A percentile compares a stretch with the other conserved stretches of the same genome.
phyloP scores from a whole-genome alignment of 2,329 filamentous ascomycete genomes.

The Beauveria brongniartii region DNA sequence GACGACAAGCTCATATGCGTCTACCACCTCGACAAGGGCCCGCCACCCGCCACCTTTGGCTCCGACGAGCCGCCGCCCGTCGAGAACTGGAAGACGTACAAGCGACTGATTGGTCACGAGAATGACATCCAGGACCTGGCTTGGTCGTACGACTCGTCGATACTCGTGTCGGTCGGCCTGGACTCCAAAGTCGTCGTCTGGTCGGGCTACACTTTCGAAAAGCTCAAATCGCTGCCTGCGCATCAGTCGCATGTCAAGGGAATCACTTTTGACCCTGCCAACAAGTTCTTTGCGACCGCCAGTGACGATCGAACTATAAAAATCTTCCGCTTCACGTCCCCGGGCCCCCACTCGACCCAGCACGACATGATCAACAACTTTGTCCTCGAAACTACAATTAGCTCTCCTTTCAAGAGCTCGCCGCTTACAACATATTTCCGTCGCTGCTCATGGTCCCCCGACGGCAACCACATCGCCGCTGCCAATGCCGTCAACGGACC shows the following conservation, averaged over 20 bases:
- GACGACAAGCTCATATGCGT: conserved; percentile 99
- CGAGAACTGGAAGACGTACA: conserved; percentile 96
- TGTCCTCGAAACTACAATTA: conserved; percentile 85
- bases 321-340: conserved; percentile 89
- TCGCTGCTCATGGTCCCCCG: conserved; percentile 93
- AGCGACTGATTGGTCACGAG: conserved; percentile 89
- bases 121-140: conserved; percentile 98
- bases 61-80: conserved; percentile 85
- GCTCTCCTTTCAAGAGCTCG: conserved; percentile 77
- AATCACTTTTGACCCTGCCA: conserved; percentile 95
- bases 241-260: conserved; percentile 98
- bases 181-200: conserved; percentile 98
- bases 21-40: conserved; percentile 79
- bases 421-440: conserved; percentile 96
- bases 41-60: conserved; percentile 76
- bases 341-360: conserved; percentile 80
- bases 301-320: conserved; percentile 96
- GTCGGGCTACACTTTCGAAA: conserved; percentile 97
- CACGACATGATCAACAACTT: conserved; percentile 98
- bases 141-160: conserved; percentile 93
- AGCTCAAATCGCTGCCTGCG: conserved; percentile 84
- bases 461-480: conserved; percentile 93
- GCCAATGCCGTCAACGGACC: conserved; percentile 96
- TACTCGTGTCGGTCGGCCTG: conserved; percentile 88
- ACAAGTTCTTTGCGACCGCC: conserved; percentile 98